These are phyloP conservation scores for Populus simonii DNA, from an alignment of 345 rosid genomes.

Conservation along the genomic window DNA sequence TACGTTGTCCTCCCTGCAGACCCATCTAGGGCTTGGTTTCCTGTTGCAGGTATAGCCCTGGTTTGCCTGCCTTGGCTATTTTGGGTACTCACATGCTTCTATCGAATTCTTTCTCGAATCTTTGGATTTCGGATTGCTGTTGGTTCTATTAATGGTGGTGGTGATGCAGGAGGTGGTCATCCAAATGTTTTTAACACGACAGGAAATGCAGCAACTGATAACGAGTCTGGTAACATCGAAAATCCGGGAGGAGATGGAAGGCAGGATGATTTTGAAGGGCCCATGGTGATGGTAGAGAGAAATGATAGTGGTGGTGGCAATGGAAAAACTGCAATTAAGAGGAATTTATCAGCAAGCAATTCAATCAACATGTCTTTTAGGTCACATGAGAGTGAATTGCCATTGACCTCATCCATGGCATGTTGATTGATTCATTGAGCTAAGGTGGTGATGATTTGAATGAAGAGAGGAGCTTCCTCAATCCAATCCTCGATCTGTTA, in stretches of 20 bases:
- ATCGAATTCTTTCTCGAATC: slow-evolving; percentile 55
- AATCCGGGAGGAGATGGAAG: background rate
- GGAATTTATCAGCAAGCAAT: background rate
- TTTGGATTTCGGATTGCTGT: slow-evolving; percentile 55
- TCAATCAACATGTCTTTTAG: slow-evolving; percentile 10
- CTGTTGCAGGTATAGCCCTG: slow-evolving; percentile 53
- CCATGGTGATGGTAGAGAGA: slow-evolving; percentile 5
- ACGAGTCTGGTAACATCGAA: background rate
- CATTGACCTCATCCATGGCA: slow-evolving; percentile 36
- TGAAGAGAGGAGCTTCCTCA: background rate
- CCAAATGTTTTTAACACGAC: background rate
- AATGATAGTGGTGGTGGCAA: background rate
- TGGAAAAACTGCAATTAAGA: background rate
- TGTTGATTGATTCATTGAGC: slow-evolving; percentile 13
- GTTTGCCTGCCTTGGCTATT: slow-evolving; percentile 84
- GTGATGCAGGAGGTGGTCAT: slow-evolving; percentile 6
- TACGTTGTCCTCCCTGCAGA: slow-evolving; percentile 50
- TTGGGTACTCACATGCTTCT: slow-evolving; percentile 58
- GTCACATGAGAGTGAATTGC: slow-evolving; percentile 44
- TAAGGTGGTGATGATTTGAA: background rate
- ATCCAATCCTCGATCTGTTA: background rate
- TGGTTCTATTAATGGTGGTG: slow-evolving; percentile 30
- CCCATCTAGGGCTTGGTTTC: slow-evolving; percentile 46
- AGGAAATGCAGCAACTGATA: background rate
- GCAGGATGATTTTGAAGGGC: slow-evolving; percentile 7